A percentile compares a stretch with the other conserved stretches of the same genome.
phyloP scores from a whole-genome alignment of 208 protist species.

The Leptomonas seymouri region DNA sequence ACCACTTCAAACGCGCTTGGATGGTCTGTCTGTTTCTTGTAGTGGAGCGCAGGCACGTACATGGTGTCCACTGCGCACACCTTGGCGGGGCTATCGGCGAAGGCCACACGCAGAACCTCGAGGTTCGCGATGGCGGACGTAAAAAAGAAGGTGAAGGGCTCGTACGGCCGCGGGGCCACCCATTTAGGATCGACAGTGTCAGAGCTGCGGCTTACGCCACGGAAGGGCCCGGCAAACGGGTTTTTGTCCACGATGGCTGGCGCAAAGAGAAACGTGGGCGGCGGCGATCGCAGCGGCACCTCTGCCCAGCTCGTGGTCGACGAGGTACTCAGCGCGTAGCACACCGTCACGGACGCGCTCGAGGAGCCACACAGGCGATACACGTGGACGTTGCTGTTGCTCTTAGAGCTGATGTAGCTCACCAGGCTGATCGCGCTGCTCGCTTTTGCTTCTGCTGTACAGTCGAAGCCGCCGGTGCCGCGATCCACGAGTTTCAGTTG shows the following conservation, averaged over 20 bases:
- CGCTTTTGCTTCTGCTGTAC: conserved; percentile 33
- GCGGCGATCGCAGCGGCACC: conserved; percentile 58
- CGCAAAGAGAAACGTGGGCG: conserved; percentile 60
- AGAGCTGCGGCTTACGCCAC: conserved; percentile 15
- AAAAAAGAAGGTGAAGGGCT: conserved; percentile 72
- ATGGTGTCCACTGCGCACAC: conserved; percentile 46
- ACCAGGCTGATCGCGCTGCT: conserved; percentile 52
- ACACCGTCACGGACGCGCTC: conserved; percentile 64
- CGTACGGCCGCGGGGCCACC: conserved; percentile 68
- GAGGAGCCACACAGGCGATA: conserved; percentile 64
- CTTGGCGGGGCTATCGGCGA: conserved; percentile 46
- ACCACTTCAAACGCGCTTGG: conserved; percentile 58
- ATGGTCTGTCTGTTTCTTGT: conserved; percentile 28
- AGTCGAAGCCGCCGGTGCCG: conserved; percentile 55
- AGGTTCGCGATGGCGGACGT: conserved; percentile 35
- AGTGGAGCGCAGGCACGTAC: conserved; percentile 58
- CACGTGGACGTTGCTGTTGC: conserved; percentile 44
- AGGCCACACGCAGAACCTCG: conserved; percentile 56
- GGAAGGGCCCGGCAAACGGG: conserved; percentile 60
- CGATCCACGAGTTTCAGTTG: conserved; percentile 61
- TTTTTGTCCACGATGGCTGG: conserved; percentile 36
- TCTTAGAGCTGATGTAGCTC: conserved; percentile 35
- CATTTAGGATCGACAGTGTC: conserved; percentile 1
- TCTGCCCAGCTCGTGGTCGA: conserved; percentile 61
- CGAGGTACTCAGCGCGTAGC: conserved; percentile 56